Evolutionary conservation across 768 basidiomycete species (phyloP).

Genomic region (Pisolithus tinctorius): DNA sequence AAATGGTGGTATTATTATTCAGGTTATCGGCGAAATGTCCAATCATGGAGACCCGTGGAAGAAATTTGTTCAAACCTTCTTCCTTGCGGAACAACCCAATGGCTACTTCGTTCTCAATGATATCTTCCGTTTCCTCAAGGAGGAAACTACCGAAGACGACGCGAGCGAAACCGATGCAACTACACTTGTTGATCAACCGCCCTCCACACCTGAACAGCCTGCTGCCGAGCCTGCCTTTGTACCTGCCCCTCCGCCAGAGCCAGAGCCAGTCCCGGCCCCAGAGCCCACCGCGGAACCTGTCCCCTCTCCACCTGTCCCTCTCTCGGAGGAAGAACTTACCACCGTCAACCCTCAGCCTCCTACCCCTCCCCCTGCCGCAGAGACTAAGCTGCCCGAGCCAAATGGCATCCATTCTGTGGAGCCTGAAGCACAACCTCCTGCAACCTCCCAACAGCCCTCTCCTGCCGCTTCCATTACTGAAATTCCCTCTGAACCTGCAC

Average conservation of each 20-base stretch:
- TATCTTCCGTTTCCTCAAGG: conserved; percentile 99
- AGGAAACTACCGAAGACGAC: conserved; percentile 84
- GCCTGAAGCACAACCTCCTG: conserved; percentile 24
- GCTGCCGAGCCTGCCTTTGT: conserved; percentile 28
- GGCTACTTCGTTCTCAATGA: conserved; percentile 99
- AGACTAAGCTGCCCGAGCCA: conserved; percentile 34
- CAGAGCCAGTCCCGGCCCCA: conserved; percentile 32
- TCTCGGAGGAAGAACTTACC: conserved; percentile 33
- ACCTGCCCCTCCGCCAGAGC: conserved; percentile 12
- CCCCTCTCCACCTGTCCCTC: conserved; percentile 20
- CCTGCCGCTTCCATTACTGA: conserved; percentile 21
- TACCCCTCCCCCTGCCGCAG: conserved; percentile 30
- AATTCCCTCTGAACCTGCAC: conserved; percentile 22
- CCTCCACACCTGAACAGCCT: conserved; percentile 25
- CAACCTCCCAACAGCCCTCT: conserved; percentile 18
- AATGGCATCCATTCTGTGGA: conserved; percentile 35
- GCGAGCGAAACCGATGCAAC: conserved; percentile 41
- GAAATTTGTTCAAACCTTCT: conserved; percentile 99
- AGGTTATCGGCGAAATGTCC: conserved; percentile 99
- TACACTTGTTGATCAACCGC: conserved; percentile 16
- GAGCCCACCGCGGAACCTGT: conserved; percentile 25
- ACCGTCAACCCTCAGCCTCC: conserved; percentile 29
- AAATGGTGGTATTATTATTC: conserved; percentile 94
- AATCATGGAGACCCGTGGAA: conserved; percentile 89
- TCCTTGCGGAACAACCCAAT: conserved; percentile 98